Evolutionary conservation across 352 stramenopile genomes (phyloP).

Genomic region (Globisporangium paroecandrum): DNA sequence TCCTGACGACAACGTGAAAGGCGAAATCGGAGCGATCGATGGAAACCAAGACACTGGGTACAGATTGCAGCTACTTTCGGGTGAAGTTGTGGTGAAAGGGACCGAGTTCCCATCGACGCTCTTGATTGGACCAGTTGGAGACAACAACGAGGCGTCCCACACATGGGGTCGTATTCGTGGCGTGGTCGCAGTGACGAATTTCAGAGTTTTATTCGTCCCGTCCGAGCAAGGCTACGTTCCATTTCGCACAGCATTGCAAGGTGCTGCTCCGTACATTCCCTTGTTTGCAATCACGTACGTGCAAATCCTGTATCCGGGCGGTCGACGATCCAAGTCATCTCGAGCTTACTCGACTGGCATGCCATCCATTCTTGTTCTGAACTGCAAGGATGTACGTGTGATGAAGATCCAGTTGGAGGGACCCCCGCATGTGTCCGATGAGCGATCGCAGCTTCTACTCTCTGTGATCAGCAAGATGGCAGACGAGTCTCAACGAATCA

Average conservation of each 20-base stretch:
- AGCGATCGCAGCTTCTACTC: conserved; percentile 43
- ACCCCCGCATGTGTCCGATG: conserved; percentile 43
- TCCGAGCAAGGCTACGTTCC: conserved; percentile 49
- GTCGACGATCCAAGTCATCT: conserved; percentile 50
- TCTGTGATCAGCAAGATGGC: conserved; percentile 48
- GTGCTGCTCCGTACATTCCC: conserved; percentile 61
- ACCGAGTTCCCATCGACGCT: conserved; percentile 52
- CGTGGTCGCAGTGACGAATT: conserved; percentile 70
- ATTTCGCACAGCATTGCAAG: conserved; percentile 32
- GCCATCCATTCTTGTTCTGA: conserved; percentile 54
- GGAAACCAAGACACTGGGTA: conserved; percentile 1
- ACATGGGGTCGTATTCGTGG: conserved; percentile 70
- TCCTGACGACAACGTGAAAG: neutral
- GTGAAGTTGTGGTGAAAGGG: conserved; percentile 40
- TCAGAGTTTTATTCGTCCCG: conserved; percentile 67
- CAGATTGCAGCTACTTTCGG: conserved; percentile 22
- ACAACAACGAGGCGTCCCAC: conserved; percentile 50
- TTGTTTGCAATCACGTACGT: conserved; percentile 67
- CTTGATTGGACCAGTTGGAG: conserved; percentile 54
- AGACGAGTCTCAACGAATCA: conserved; percentile 59
- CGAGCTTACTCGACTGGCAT: conserved; percentile 48
- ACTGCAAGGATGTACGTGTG: conserved; percentile 76
- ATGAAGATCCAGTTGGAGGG: conserved; percentile 71
- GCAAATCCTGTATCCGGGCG: conserved; percentile 56
- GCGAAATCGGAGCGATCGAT: neutral